A percentile compares a stretch with the other conserved stretches of the same genome.
Conservation (phyloP, 2,329 filamentous ascomycete genomes). For the Neonectria neomacrospora region DNA sequence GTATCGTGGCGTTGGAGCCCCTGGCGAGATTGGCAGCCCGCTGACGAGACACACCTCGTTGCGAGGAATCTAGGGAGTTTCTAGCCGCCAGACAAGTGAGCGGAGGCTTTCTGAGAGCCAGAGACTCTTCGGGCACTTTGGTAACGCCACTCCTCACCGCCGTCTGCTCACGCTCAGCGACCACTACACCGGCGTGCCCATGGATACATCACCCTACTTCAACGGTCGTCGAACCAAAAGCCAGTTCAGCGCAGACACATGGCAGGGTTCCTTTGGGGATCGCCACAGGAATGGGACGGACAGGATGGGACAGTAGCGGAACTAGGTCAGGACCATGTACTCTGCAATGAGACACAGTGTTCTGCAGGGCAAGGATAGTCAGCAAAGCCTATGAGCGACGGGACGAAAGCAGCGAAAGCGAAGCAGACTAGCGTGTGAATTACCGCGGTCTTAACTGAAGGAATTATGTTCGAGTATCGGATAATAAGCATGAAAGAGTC, state of each 20-base stretch:
- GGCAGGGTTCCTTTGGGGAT: constrained; percentile 28
- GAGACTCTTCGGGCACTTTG: constrained; percentile 5
- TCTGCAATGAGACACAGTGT: constrained; percentile 22
- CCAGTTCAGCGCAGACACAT: constrained; percentile 25
- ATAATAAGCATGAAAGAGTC: constrained; percentile 35
- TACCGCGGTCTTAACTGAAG: constrained; percentile 33
- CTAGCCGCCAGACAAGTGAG: constrained; percentile 22
- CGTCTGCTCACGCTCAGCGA: constrained; percentile 12
- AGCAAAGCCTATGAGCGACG: constrained; percentile 15
- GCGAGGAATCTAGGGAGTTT: constrained; percentile 49
- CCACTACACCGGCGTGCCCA: constrained; percentile 6
- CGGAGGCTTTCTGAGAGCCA: constrained; percentile 5
- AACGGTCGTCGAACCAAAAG: background rate
- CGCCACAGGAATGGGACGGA: constrained; percentile 2
- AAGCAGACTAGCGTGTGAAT: constrained; percentile 30
- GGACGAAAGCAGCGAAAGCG: constrained; percentile 23
- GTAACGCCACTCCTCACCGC: constrained; percentile 9
- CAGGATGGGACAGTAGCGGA: background rate
- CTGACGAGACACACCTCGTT: constrained; percentile 58
- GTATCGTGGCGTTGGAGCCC: constrained; percentile 63
- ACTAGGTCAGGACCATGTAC: constrained; percentile 3
- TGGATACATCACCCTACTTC: background rate
- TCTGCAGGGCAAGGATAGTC: constrained; percentile 20
- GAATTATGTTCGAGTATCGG: constrained; percentile 42
- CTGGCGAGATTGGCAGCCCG: constrained; percentile 78